Evolutionary conservation across 257 asterid genomes (phyloP).

Genomic region (Penstemon davidsonii): DNA sequence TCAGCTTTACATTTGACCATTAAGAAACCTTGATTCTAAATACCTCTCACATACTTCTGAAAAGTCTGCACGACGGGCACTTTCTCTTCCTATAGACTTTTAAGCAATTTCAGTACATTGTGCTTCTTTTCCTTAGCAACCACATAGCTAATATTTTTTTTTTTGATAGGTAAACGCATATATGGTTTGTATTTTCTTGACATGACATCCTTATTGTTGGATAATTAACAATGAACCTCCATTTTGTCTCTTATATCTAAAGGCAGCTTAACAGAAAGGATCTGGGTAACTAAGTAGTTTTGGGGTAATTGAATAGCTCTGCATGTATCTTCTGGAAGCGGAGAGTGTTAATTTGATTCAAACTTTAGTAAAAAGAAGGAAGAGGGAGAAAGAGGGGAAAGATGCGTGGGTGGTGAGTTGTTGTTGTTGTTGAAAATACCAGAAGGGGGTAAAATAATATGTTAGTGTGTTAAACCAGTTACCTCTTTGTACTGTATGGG

Average conservation of each 20-base stretch:
- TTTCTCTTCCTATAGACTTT: conserved; percentile 1
- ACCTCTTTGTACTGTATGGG: not conserved
- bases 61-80: conserved; percentile 9
- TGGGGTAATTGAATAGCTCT: not conserved
- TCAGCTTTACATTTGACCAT: conserved; percentile 9
- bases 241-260: conserved; percentile 21
- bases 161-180: not conserved
- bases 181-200: conserved; percentile 14
- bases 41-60: conserved; percentile 3
- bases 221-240: conserved; percentile 14
- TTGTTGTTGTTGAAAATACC: not conserved
- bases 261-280: not conserved
- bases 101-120: not conserved
- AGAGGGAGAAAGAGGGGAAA: conserved; percentile 9
- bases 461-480: not conserved
- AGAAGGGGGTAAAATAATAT: conserved; percentile 2
- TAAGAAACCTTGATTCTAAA: conserved; percentile 6
- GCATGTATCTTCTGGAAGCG: conserved; percentile 10
- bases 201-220: conserved; percentile 15
- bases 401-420: not conserved
- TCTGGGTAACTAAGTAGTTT: conserved; percentile 6
- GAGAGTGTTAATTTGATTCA: conserved; percentile 11
- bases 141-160: not conserved
- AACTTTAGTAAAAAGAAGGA: not conserved
- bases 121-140: conserved; percentile 6